Conservation (phyloP, 148 eudicot species). For the Nyssa sinensis region DNA sequence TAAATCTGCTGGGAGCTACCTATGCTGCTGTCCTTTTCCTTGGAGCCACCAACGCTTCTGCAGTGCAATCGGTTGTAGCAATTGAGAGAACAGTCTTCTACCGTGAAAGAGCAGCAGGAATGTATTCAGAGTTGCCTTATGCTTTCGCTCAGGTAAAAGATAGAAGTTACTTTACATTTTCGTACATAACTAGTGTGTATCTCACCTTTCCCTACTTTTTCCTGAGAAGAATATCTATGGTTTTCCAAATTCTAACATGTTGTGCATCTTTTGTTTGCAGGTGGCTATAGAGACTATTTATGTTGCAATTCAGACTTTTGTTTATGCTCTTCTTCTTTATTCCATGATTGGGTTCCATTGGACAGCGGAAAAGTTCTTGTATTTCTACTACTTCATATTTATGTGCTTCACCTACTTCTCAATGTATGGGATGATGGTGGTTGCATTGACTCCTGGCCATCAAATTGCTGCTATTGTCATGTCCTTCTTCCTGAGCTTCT, state of each 20-base stretch:
- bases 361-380: slow-evolving; percentile 13
- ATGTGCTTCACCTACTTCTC: slow-evolving; percentile 25
- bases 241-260: not conserved
- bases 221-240: not conserved
- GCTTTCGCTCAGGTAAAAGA: slow-evolving; percentile 12
- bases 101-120: slow-evolving; percentile 16
- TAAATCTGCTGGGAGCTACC: slow-evolving; percentile 13
- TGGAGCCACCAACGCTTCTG: not conserved
- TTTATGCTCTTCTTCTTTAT: slow-evolving; percentile 20
- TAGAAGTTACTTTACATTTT: not conserved
- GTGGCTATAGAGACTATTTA: slow-evolving; percentile 26
- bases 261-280: slow-evolving; percentile 9
- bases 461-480: slow-evolving; percentile 25
- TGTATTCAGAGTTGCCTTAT: slow-evolving; percentile 16
- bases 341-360: slow-evolving; percentile 25
- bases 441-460: slow-evolving; percentile 19
- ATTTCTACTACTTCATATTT: slow-evolving; percentile 23
- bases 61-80: slow-evolving; percentile 10
- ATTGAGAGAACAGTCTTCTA: slow-evolving; percentile 15
- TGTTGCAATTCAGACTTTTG: slow-evolving; percentile 15
- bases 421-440: slow-evolving; percentile 30
- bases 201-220: too few relatives aligned
- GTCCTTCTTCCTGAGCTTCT: slow-evolving; percentile 38
- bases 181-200: too few relatives aligned
- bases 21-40: slow-evolving; percentile 16